Conservation (phyloP, 1,284 basidiomycete genomes). For the Coniophora puteana region DNA sequence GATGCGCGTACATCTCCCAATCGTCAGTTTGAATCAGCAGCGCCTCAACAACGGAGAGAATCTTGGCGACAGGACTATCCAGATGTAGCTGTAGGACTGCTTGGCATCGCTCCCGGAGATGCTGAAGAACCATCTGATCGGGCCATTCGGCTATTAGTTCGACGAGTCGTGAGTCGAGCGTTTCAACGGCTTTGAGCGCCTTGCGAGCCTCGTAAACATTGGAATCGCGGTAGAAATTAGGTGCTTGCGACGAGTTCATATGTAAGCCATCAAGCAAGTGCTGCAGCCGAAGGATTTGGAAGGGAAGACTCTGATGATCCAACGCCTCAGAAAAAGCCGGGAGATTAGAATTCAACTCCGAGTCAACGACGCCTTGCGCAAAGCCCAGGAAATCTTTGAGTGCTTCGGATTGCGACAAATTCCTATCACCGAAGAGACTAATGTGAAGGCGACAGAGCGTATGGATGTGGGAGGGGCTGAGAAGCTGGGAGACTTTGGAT, state of each 20-base stretch:
- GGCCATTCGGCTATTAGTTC: slow-evolving; percentile 83
- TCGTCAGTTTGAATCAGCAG: slow-evolving; percentile 89
- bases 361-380: slow-evolving; percentile 19
- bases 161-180: slow-evolving; percentile 52
- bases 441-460: slow-evolving; percentile 25
- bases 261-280: no score
- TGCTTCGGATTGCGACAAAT: background rate
- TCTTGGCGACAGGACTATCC: slow-evolving; percentile 76
- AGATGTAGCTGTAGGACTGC: slow-evolving; percentile 64
- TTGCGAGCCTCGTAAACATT: slow-evolving; percentile 72
- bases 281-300: slow-evolving; percentile 25
- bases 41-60: slow-evolving; percentile 85
- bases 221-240: slow-evolving; percentile 80
- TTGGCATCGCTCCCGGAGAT: slow-evolving; percentile 78
- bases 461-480: slow-evolving; percentile 14
- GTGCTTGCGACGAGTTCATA: no score
- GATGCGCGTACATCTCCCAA: slow-evolving; percentile 95
- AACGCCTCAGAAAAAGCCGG: slow-evolving; percentile 19
- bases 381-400: slow-evolving; percentile 13
- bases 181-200: slow-evolving; percentile 48
- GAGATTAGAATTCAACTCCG: slow-evolving; percentile 13
- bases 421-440: slow-evolving; percentile 14
- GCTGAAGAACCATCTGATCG: slow-evolving; percentile 93
- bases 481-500: slow-evolving; percentile 8
- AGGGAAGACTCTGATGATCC: slow-evolving; percentile 21